Evolutionary conservation across 1,284 basidiomycete genomes (phyloP).

Genomic region (Coniferiporia weirii): DNA sequence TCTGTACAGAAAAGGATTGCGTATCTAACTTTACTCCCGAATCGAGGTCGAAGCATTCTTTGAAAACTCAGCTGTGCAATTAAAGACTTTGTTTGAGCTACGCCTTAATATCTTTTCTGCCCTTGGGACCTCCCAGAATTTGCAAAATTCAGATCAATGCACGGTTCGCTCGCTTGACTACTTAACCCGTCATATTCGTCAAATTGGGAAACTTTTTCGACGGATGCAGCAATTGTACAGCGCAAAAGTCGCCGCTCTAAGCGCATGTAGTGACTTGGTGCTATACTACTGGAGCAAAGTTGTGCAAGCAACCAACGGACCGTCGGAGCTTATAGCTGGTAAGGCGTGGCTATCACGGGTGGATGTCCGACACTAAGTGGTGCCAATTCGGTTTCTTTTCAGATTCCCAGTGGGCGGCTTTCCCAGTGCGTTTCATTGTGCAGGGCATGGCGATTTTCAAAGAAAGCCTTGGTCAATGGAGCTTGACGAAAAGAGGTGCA

Average conservation of each 20-base stretch:
- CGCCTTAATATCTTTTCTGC: slow-evolving; percentile 38
- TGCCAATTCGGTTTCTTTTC: slow-evolving; percentile 1
- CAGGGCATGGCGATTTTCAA: slow-evolving; percentile 88
- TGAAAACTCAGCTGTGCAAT: slow-evolving; percentile 47
- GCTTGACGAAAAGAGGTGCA: slow-evolving; percentile 54
- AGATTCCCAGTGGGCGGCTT: slow-evolving; percentile 52
- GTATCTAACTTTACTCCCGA: slow-evolving; percentile 8
- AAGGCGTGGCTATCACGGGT: slow-evolving; percentile 17
- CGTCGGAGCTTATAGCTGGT: slow-evolving; percentile 55
- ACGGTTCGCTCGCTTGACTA: slow-evolving; percentile 41
- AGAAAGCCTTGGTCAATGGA: slow-evolving; percentile 74
- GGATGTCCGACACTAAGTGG: background rate
- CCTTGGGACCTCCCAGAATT: slow-evolving; percentile 10
- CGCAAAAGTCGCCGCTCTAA: slow-evolving; percentile 56
- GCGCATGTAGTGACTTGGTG: slow-evolving; percentile 58
- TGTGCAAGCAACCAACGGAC: slow-evolving; percentile 54
- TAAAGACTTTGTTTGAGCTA: slow-evolving; percentile 48
- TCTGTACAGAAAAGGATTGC: background rate
- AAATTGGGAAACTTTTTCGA: slow-evolving; percentile 74
- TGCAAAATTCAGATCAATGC: slow-evolving; percentile 24
- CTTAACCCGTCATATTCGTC: slow-evolving; percentile 59
- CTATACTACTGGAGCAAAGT: slow-evolving; percentile 77
- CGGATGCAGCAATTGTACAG: slow-evolving; percentile 61
- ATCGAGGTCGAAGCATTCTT: slow-evolving; percentile 56
- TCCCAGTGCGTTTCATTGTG: slow-evolving; percentile 76